Evolutionary conservation across 2,329 filamentous ascomycete genomes (phyloP).

Genomic region (Didymella pinodella): DNA sequence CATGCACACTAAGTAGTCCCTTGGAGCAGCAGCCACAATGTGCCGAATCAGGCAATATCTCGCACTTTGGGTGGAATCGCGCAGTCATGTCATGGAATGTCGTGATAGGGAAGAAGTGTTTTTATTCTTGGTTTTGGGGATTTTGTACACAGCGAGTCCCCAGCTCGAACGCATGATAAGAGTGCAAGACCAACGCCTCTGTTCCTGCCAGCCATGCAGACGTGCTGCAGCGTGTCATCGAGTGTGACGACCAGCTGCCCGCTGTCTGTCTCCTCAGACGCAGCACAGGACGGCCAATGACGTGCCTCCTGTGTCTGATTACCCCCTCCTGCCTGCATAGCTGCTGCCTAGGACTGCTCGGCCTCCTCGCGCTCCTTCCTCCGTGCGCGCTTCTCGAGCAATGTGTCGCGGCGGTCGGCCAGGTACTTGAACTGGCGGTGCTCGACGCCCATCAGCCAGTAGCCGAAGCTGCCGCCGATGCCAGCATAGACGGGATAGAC

Average conservation of each 20-base stretch:
- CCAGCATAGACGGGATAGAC: slow-evolving; percentile 89
- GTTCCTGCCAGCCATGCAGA: not conserved
- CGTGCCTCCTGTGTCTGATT: slow-evolving; percentile 11
- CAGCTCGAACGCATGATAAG: slow-evolving; percentile 38
- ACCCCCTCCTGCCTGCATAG: slow-evolving; percentile 1
- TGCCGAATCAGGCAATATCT: slow-evolving; percentile 38
- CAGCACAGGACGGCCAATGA: slow-evolving; percentile 5
- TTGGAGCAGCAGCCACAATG: slow-evolving; percentile 22
- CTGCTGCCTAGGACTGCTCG: slow-evolving; percentile 30
- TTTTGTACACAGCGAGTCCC: slow-evolving; percentile 46
- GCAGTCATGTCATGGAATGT: not conserved
- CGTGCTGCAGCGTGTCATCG: not conserved
- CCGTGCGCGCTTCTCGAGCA: slow-evolving; percentile 89
- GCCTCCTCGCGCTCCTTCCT: slow-evolving; percentile 70
- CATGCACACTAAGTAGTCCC: slow-evolving; percentile 36
- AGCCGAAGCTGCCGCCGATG: slow-evolving; percentile 90
- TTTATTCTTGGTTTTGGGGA: slow-evolving; percentile 31
- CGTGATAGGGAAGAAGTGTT: slow-evolving; percentile 6
- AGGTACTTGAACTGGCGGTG: slow-evolving; percentile 80
- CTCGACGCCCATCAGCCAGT: slow-evolving; percentile 94
- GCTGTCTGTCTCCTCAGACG: not conserved
- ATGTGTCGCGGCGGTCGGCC: slow-evolving; percentile 75
- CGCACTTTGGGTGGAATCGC: slow-evolving; percentile 27
- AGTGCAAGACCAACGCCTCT: slow-evolving; percentile 27
- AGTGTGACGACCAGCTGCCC: slow-evolving; percentile 13